Base-by-base conservation (phyloP, 1,284 basidiomycete species). In the Pascua sp. region DNA sequence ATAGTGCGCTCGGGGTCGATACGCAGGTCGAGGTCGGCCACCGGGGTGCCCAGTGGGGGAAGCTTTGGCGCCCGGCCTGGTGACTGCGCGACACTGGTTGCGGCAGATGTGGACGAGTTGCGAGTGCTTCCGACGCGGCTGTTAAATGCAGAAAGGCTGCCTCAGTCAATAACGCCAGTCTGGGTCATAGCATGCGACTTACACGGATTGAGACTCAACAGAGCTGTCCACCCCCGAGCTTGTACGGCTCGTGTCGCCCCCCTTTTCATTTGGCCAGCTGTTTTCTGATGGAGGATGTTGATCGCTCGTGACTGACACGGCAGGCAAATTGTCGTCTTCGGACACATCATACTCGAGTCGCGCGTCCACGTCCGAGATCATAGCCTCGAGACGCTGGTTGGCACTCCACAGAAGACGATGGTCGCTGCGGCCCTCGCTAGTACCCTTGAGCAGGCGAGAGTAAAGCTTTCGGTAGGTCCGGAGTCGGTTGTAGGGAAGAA, bases 391-490 rank as follows among this genome's bases (percentile, higher is more conserved):
- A 67, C 87, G 88, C 57, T 89, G 86, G 64, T 93, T 82, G 8
- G 93, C 93, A 8, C 83, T 83, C 0, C 88, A 80, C 16, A 98
- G 81, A 40, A 97, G 78, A 32, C 83, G 83, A 72, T 98, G 88
- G 72, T 98, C 95, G 64, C 87, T 91, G 66, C 88, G 82, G 12
- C 94, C 94, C 8, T 90, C 87, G 42, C 86, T 85, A 1, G 92
- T 95, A 70, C 87, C 91, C 77, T 90, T 92, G 56, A 98, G 79
- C 40, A 98, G 79, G 45, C 89, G 85, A 47, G 84, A 82, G 70
- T 98, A 98, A 1, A 98, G 82, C 74, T 90, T 94, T 72, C 86
- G 88, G 81, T 97, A 98, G 77, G 98, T 98, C 66, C 86, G 86
- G 56, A 98, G 79, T 36, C 95, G 85, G 13, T 81, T 80, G 68